Evolutionary conservation across 106 monocot species (phyloP), one percentile per base, ranked within the genome.

Genomic region (Dioscorea alata): DNA sequence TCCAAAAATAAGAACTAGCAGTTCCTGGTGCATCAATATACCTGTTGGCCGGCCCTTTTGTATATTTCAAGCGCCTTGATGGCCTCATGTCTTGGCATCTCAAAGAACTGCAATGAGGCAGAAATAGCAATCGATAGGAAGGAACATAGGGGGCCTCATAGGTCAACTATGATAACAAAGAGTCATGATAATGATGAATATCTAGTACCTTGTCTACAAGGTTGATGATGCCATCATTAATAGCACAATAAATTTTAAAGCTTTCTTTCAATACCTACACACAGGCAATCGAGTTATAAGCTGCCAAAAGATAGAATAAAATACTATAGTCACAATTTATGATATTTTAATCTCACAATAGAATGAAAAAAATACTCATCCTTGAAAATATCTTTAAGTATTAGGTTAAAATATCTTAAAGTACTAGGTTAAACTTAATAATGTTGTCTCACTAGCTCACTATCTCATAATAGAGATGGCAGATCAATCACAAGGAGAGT

Each of bases 161-260:
- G 22, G 12, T 35, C 34, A 24, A 20, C 66, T 57, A 28, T 20
- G 24, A 19, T 23, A 10, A 8, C 7, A 42, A 65, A 63, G 15
- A 31, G 63, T 33, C 25, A 49, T 12, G 28, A 59, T 17, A 21
- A 60, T 60, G 60, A 13, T 13, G 12, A 8, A 42, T 49, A 50
- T 9, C 23, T 12, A 18, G 13, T 73, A 99, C 97, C 97, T 87
- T 89, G 81, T 99, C 97, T 57, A 99, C 92, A 79, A 99, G 92
- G 69, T 89, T 99, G 72, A 99, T 99, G 73, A 92, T 90, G 63
- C 97, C 97, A 90, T 99, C 97, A 83, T 92, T 99, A 61, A 99
- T 92, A 65, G 97, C 89, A 81, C 92, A 86, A 69, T 84, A 99
- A 23, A 99, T 90, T 61, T 89, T 99, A 72, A 99, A 92, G 69